phyloP scores from a whole-genome alignment of 225 moss, liverwort and hornwort species.

The Antitrichia curtipendula region DNA sequence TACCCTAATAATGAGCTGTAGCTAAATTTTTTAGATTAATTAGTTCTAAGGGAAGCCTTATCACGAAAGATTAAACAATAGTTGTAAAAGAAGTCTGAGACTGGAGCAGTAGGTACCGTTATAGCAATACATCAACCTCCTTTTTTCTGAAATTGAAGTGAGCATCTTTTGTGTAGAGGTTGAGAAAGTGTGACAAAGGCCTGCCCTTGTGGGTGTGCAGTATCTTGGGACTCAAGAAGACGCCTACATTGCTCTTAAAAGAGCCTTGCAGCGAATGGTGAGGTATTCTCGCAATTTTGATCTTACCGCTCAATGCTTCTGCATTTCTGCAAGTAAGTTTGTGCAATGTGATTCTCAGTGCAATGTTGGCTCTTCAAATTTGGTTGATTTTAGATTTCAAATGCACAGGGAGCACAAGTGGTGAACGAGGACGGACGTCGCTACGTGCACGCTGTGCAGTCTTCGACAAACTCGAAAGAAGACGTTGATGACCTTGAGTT shows the following conservation, averaged over 20 bases:
- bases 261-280: slow-evolving; percentile 64
- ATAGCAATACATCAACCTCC: not conserved
- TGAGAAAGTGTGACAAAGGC: not conserved
- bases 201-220: slow-evolving; percentile 12
- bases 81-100: not conserved
- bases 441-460: slow-evolving; percentile 51
- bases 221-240: slow-evolving; percentile 54
- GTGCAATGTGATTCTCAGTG: not conserved
- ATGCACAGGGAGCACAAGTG: slow-evolving; percentile 52
- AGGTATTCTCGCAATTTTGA: slow-evolving; percentile 3
- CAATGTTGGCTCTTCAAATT: not conserved
- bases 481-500: slow-evolving; percentile 79
- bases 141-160: not conserved
- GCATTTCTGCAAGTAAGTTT: not conserved
- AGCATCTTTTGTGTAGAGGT: not conserved
- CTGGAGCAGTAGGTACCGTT: not conserved
- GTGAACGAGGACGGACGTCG: slow-evolving; percentile 39
- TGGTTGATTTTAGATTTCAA: not conserved
- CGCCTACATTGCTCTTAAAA: slow-evolving; percentile 45
- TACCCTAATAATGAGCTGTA: not conserved
- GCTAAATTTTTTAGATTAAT: not conserved
- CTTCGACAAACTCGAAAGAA: slow-evolving; percentile 24
- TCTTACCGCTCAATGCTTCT: not conserved
- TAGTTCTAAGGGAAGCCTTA: not conserved
- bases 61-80: not conserved